Evolutionary conservation across 2,329 filamentous ascomycete genomes (phyloP).

Genomic region (Sporothrix brunneoviolacea): DNA sequence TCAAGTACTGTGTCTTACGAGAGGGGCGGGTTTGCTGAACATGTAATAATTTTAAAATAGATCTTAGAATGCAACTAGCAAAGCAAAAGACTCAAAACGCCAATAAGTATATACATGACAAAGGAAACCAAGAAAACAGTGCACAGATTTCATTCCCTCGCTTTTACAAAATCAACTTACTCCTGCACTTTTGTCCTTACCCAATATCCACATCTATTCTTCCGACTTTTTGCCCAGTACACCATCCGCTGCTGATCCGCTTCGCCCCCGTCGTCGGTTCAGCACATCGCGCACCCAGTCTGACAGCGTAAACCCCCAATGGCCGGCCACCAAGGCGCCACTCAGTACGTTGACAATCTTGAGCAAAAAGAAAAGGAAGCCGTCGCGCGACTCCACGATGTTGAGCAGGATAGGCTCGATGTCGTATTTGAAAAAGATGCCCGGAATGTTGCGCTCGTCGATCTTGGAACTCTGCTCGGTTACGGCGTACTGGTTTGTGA

Average conservation of each 20-base stretch:
- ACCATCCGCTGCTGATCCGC: slow-evolving; percentile 33
- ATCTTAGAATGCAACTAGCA: no score
- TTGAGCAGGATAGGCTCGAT: slow-evolving; percentile 91
- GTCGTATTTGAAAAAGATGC: slow-evolving; percentile 97
- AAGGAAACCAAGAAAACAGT: no score
- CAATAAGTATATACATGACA: not conserved
- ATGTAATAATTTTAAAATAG: no score
- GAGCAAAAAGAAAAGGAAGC: slow-evolving; percentile 67
- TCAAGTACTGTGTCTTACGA: no score
- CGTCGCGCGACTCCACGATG: slow-evolving; percentile 73
- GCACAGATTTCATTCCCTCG: no score
- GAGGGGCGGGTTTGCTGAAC: no score
- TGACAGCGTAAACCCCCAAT: slow-evolving; percentile 82
- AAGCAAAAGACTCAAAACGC: slow-evolving; percentile 1
- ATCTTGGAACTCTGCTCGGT: slow-evolving; percentile 76
- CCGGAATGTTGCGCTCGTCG: slow-evolving; percentile 66
- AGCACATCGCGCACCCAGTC: slow-evolving; percentile 62
- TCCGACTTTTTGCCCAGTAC: slow-evolving; percentile 43
- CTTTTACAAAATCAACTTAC: no score
- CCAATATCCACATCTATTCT: no score
- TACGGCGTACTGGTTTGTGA: slow-evolving; percentile 97
- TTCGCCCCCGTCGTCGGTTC: slow-evolving; percentile 41
- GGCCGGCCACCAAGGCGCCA: slow-evolving; percentile 85
- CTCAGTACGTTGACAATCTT: slow-evolving; percentile 85
- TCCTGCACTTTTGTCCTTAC: no score